Evolutionary conservation across 208 protist species (phyloP).

Genomic region (Trypanosomatidae sp.): DNA sequence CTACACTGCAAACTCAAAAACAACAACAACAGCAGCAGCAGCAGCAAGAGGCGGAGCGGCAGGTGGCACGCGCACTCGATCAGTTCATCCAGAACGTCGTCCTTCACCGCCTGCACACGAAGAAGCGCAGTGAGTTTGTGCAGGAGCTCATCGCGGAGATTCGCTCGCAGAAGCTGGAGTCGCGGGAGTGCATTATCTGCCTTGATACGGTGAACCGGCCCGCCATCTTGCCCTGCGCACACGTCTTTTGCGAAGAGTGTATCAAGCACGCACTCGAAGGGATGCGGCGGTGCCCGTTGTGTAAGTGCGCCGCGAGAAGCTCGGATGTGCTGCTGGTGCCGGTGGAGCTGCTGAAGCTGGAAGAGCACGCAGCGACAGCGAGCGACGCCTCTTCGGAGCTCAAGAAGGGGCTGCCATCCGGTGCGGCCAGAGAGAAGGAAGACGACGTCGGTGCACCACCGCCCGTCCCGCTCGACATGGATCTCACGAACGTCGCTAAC

Average conservation of each 20-base stretch:
- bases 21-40: too few relatives aligned
- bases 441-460: background rate
- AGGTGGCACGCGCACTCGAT: conserved; percentile 12
- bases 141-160: conserved; percentile 50
- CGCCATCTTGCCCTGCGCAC: conserved; percentile 75
- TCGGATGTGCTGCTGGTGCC: conserved; percentile 47
- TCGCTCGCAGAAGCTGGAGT: conserved; percentile 35
- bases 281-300: conserved; percentile 47
- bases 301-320: conserved; percentile 32
- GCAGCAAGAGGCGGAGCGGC: conserved; percentile 14
- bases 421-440: too few relatives aligned
- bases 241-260: conserved; percentile 78
- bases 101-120: conserved; percentile 14
- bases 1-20: too few relatives aligned
- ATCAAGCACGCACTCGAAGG: conserved; percentile 50
- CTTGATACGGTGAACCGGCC: conserved; percentile 54
- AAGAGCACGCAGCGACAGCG: too few relatives aligned
- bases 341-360: conserved; percentile 17
- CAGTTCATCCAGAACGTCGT: conserved; percentile 25
- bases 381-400: too few relatives aligned
- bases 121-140: conserved; percentile 39
- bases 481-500: conserved; percentile 31
- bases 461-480: conserved; percentile 12
- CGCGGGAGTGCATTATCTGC: conserved; percentile 76
- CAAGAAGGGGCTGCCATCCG: too few relatives aligned